phyloP scores from a whole-genome alignment of 2,329 filamentous ascomycete genomes.

The Aspergillus alliaceus region DNA sequence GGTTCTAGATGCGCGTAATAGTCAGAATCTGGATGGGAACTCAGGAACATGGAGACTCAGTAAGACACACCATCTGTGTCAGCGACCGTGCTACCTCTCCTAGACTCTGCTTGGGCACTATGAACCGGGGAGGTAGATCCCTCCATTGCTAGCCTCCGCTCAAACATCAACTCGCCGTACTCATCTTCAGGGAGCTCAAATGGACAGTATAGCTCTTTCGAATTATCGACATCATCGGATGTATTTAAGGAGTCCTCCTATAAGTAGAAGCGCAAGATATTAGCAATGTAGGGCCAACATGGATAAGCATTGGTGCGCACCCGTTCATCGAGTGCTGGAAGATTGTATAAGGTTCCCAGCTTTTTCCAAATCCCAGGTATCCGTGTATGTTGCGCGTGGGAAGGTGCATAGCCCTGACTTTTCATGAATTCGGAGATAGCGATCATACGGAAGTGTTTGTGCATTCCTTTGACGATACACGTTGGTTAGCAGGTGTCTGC shows the following conservation, averaged over 20 bases:
- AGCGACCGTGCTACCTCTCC: constrained; percentile 46
- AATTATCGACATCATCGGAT: constrained; percentile 53
- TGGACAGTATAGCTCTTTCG: constrained; percentile 61
- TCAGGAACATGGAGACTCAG: neutral
- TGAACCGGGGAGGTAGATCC: constrained; percentile 43
- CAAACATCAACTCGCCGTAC: constrained; percentile 51
- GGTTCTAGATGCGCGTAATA: constrained; percentile 33
- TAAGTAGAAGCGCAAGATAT: constrained; percentile 18
- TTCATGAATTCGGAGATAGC: constrained; percentile 77
- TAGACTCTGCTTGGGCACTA: constrained; percentile 36
- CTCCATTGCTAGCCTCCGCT: constrained; percentile 44
- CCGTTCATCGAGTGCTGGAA: constrained; percentile 81
- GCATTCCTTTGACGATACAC: constrained; percentile 60
- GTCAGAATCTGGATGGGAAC: neutral
- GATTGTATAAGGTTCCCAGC: constrained; percentile 77
- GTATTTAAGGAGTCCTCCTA: constrained; percentile 58
- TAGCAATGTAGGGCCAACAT: neutral
- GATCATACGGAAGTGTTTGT: constrained; percentile 92
- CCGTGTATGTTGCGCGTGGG: constrained; percentile 70
- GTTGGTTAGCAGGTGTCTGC: constrained; percentile 1
- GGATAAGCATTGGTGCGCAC: constrained; percentile 52
- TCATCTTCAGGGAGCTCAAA: constrained; percentile 62
- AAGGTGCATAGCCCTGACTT: constrained; percentile 74
- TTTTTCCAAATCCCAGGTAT: constrained; percentile 93
- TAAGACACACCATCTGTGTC: constrained; percentile 47